Base-by-base conservation (phyloP, 2,329 filamentous ascomycete species). In the Fusarium sp. region DNA sequence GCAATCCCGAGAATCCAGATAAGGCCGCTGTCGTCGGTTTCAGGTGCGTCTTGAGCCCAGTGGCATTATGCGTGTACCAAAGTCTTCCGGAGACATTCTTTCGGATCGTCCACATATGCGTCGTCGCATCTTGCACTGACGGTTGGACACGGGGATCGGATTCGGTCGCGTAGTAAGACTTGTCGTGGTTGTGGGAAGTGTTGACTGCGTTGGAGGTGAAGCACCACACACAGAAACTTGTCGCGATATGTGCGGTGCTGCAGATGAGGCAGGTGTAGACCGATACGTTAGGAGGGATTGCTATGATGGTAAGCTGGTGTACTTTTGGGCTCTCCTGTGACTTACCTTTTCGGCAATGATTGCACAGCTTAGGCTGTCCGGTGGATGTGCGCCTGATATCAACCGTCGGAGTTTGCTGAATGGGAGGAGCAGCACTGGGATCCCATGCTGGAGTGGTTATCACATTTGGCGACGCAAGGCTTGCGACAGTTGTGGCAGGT, bases 231-330 rank as follows among this genome's bases (percentile, higher is more conserved):
- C 76, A 77, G 51, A 76, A 75, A 12, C 22, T 41, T 2, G 75
- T 72, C 1, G 43, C 6, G 3, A 54, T 58, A 2, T 65, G 62
- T 0, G 70, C 73, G 6, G 75, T 77, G 40, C 75, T 77, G 32
- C 76, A 77, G 20, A 77, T 47, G 27, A 77, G 76, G 44, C 76
- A 77, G 2, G 55, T 67, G 41, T 75, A 77, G 4, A 76, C 48
- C 1, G 75, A 71, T 5, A 76, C 72, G 22, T 77, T 77, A 7
- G 64, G 46, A 1, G 70, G 71, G 15, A 77, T 77, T 0, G 41
- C 73, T 75, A 10, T 1, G 2, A 12, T 8, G 1, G 16, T 61
- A 6, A 58, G 32, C 4, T 18, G 11, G 20, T 8, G 32, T 16
- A 5, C 3, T 22, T 22, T 22, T 22, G 22, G 22, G 22, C 22